phyloP scores from a whole-genome alignment of 148 eudicot genomes.

The Fallopia convolvulus region DNA sequence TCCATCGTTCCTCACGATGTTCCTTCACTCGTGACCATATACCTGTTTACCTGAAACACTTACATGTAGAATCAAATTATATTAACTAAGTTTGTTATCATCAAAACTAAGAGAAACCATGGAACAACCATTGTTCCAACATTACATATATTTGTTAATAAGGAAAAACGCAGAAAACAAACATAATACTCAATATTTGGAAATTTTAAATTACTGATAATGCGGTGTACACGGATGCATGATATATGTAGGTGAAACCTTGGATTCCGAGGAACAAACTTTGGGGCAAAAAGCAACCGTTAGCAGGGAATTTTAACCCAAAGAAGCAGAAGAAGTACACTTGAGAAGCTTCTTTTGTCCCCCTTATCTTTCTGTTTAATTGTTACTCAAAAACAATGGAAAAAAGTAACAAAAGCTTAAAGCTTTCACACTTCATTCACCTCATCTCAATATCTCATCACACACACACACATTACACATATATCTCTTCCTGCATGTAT shows the following conservation, averaged over 20 bases:
- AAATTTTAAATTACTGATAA: background rate
- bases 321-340: constrained; percentile 10
- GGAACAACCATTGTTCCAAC: too few relatives aligned
- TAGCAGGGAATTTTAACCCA: background rate
- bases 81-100: too few relatives aligned
- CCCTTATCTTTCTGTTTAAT: background rate
- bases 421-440: background rate
- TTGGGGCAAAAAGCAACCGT: background rate
- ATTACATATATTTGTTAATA: too few relatives aligned
- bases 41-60: too few relatives aligned
- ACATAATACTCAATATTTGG: background rate
- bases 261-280: constrained; percentile 4
- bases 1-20: too few relatives aligned
- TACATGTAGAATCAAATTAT: too few relatives aligned
- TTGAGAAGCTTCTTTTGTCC: constrained; percentile 15
- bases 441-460: background rate
- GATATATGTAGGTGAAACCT: background rate
- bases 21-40: too few relatives aligned
- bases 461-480: too few relatives aligned
- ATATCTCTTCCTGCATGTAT: background rate
- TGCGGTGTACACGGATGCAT: constrained; percentile 4
- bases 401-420: background rate
- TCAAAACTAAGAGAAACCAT: too few relatives aligned
- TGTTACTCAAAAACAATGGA: background rate
- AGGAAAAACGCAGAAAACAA: background rate